These are phyloP conservation scores for Phoma sp. DNA, from an alignment of 2,329 filamentous ascomycete genomes.

Conservation along the genomic window DNA sequence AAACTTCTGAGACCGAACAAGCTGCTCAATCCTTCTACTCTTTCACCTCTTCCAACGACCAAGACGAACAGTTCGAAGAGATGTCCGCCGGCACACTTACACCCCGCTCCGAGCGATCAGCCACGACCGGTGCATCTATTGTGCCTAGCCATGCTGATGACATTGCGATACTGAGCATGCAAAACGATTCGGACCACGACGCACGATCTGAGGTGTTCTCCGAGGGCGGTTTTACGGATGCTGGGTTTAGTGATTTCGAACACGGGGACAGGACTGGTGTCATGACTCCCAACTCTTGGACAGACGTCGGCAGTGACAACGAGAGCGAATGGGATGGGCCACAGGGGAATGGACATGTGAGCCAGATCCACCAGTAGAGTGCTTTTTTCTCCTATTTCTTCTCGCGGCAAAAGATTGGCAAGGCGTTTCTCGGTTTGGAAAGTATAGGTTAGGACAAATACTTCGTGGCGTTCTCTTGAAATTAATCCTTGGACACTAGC, in stretches of 20 bases:
- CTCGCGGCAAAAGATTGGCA: constrained; percentile 2
- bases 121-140: constrained; percentile 37
- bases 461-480: neutral
- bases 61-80: constrained; percentile 32
- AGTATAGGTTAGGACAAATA: neutral
- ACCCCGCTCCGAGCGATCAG: constrained; percentile 45
- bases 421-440: constrained; percentile 2
- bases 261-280: constrained; percentile 34
- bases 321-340: constrained; percentile 47
- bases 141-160: constrained; percentile 42
- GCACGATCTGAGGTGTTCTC: constrained; percentile 44
- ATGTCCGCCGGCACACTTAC: constrained; percentile 48
- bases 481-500: neutral
- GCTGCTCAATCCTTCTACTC: constrained; percentile 48
- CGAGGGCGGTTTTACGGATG: constrained; percentile 46
- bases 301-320: constrained; percentile 49
- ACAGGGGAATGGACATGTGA: constrained; percentile 33
- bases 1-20: constrained; percentile 27
- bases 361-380: constrained; percentile 36
- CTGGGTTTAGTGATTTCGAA: constrained; percentile 41
- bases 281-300: constrained; percentile 49
- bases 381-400: neutral
- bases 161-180: constrained; percentile 44
- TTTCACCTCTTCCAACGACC: constrained; percentile 35
- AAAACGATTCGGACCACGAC: constrained; percentile 44